Evolutionary conservation across 2,329 filamentous ascomycete species (phyloP).

Genomic region (Aureobasidium sp.): DNA sequence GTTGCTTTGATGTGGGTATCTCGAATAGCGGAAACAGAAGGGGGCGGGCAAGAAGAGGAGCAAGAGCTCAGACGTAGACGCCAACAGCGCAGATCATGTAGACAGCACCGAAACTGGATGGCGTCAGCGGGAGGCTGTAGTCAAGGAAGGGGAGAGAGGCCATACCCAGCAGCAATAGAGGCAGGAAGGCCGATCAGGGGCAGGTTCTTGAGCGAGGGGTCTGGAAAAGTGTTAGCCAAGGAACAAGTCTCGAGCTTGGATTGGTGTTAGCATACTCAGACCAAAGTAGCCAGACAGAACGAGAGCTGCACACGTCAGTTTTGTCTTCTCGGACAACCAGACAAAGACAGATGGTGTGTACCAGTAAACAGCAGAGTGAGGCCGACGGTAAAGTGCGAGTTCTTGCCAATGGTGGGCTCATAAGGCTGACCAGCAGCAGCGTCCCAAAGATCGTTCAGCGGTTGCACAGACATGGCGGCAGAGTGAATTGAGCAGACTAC

Average conservation of each 20-base stretch:
- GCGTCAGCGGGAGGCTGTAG: slow-evolving; percentile 16
- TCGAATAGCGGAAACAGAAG: slow-evolving; percentile 1
- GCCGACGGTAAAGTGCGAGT: slow-evolving; percentile 74
- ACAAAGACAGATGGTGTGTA: slow-evolving; percentile 22
- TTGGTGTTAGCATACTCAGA: slow-evolving; percentile 58
- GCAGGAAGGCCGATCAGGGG: slow-evolving; percentile 76
- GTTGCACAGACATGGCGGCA: slow-evolving; percentile 65
- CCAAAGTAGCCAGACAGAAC: slow-evolving; percentile 72
- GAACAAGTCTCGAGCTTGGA: neutral
- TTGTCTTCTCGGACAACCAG: slow-evolving; percentile 5
- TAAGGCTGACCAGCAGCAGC: slow-evolving; percentile 83
- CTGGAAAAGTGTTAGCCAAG: slow-evolving; percentile 40
- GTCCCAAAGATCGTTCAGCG: slow-evolving; percentile 82
- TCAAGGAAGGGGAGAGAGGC: slow-evolving; percentile 20
- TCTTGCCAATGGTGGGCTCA: slow-evolving; percentile 70
- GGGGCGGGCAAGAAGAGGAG: neutral
- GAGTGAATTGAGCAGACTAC: slow-evolving; percentile 6
- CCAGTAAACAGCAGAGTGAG: slow-evolving; percentile 68
- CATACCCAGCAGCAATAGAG: slow-evolving; percentile 79
- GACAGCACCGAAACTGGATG: slow-evolving; percentile 74
- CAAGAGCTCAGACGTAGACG: slow-evolving; percentile 76
- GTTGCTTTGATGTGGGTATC: slow-evolving; percentile 10
- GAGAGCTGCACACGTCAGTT: slow-evolving; percentile 43
- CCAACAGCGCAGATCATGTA: slow-evolving; percentile 99
- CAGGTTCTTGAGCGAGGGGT: slow-evolving; percentile 73